Evolutionary conservation across 495 filamentous ascomycete species (phyloP).

Genomic region (Aspergillus cavernicola): DNA sequence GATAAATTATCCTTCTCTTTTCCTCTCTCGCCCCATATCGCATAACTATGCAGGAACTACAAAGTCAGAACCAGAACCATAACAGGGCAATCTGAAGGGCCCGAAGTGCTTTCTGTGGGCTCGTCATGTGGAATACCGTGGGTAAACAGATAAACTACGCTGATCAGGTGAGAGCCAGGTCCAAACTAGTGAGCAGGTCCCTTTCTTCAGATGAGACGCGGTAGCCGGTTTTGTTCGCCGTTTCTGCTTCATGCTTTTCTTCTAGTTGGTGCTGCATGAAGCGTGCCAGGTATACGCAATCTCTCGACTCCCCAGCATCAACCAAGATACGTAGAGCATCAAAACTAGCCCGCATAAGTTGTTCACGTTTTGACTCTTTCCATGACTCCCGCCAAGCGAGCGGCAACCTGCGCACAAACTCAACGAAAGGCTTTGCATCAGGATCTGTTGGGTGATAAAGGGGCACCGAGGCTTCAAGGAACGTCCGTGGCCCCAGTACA

Average conservation of each 20-base stretch:
- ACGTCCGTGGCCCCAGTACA: conserved; percentile 20
- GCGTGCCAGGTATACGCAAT: conserved; percentile 29
- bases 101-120: background rate
- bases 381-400: conserved; percentile 16
- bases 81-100: background rate
- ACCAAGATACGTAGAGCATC: conserved; percentile 35
- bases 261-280: conserved; percentile 31
- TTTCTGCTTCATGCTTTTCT: conserved; percentile 13
- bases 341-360: conserved; percentile 28
- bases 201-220: conserved; percentile 20
- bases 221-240: conserved; percentile 2
- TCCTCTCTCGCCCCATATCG: background rate
- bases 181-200: conserved; percentile 26
- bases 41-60: background rate
- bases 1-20: background rate
- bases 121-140: background rate
- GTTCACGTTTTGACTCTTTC: conserved; percentile 20
- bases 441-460: conserved; percentile 37
- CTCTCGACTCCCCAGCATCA: conserved; percentile 26
- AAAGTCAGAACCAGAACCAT: background rate
- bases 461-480: conserved; percentile 23
- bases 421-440: conserved; percentile 29
- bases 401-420: conserved; percentile 20
- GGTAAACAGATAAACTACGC: background rate
- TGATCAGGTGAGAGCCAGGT: conserved; percentile 29